A percentile compares a stretch with the other conserved stretches of the same genome.
These are phyloP conservation scores for Aureobasidium namibiae DNA, from an alignment of 2,329 filamentous ascomycete genomes.

Conservation along the genomic window DNA sequence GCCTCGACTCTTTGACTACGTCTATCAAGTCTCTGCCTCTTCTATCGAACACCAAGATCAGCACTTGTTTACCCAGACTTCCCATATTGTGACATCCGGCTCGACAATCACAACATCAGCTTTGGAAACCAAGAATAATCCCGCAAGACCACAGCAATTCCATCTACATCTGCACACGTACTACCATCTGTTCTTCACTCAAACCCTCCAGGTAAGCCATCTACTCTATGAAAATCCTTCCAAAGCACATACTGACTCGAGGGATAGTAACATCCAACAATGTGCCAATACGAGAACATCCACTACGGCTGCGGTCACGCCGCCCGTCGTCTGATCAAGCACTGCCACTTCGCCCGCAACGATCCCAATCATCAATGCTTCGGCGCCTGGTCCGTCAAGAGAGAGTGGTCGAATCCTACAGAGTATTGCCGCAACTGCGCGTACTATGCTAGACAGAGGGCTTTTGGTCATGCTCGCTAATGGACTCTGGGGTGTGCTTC, in stretches of 20 bases:
- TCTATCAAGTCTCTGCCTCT: neutral
- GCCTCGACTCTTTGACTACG: neutral
- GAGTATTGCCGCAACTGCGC: slow-evolving; percentile 41
- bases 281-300: slow-evolving; percentile 67
- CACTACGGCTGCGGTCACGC: slow-evolving; percentile 58
- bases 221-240: neutral
- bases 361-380: slow-evolving; percentile 62
- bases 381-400: slow-evolving; percentile 55
- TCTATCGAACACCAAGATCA: neutral
- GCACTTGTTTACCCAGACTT: neutral
- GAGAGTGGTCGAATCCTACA: slow-evolving; percentile 50
- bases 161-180: neutral
- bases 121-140: neutral
- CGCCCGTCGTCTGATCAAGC: slow-evolving; percentile 51
- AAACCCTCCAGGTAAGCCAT: neutral
- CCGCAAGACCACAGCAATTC: neutral
- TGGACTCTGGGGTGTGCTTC: neutral
- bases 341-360: slow-evolving; percentile 70
- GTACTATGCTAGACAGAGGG: slow-evolving; percentile 1
- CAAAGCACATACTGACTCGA: no score
- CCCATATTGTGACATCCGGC: neutral
- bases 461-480: neutral
- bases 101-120: neutral
- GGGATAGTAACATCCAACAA: slow-evolving; percentile 24
- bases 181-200: neutral